A percentile compares a stretch with the other conserved stretches of the same genome.
These are phyloP conservation scores for Baffinella frigidus DNA, from an alignment of 208 protist species.

Conservation along the genomic window DNA sequence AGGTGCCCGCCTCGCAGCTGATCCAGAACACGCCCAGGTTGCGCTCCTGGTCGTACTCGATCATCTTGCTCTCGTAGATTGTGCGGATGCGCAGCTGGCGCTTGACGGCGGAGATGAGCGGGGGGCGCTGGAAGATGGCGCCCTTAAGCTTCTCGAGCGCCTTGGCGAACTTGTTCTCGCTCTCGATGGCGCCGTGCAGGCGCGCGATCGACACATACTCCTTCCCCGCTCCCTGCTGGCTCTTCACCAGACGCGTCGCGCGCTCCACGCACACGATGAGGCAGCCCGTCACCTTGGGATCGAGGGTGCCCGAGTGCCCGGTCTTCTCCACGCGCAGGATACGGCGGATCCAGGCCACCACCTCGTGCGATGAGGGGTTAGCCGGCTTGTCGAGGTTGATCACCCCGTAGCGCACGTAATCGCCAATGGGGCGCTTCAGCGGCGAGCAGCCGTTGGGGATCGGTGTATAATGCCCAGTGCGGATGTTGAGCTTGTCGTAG, in stretches of 20 bases:
- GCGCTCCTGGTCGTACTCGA: conserved; percentile 96
- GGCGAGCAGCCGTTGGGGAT: conserved; percentile 92
- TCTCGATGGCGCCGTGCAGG: conserved; percentile 88
- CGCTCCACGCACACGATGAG: conserved; percentile 99
- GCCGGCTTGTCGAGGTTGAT: conserved; percentile 99
- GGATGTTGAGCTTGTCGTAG: conserved; percentile 96
- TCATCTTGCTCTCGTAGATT: conserved; percentile 96
- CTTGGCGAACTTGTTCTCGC: conserved; percentile 77
- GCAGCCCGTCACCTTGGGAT: conserved; percentile 97
- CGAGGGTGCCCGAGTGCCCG: conserved; percentile 97
- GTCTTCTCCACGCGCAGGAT: conserved; percentile 99
- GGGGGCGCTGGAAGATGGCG: conserved; percentile 97
- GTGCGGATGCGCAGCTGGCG: conserved; percentile 96
- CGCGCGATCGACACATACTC: conserved; percentile 97
- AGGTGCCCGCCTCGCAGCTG: conserved; percentile 99
- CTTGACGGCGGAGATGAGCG: conserved; percentile 96
- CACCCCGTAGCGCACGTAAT: conserved; percentile 97
- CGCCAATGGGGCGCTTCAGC: conserved; percentile 90
- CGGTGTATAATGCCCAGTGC: conserved; percentile 94
- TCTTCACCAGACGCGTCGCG: conserved; percentile 99
- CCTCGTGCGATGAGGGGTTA: conserved; percentile 99
- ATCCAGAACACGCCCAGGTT: conserved; percentile 97
- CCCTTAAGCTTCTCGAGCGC: conserved; percentile 95
- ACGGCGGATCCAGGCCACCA: conserved; percentile 99
- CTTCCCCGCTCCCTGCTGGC: conserved; percentile 97